A percentile compares a stretch with the other conserved stretches of the same genome.
Evolutionary conservation across 2,329 filamentous ascomycete genomes (phyloP).

Genomic region (Dendryphion nanum): DNA sequence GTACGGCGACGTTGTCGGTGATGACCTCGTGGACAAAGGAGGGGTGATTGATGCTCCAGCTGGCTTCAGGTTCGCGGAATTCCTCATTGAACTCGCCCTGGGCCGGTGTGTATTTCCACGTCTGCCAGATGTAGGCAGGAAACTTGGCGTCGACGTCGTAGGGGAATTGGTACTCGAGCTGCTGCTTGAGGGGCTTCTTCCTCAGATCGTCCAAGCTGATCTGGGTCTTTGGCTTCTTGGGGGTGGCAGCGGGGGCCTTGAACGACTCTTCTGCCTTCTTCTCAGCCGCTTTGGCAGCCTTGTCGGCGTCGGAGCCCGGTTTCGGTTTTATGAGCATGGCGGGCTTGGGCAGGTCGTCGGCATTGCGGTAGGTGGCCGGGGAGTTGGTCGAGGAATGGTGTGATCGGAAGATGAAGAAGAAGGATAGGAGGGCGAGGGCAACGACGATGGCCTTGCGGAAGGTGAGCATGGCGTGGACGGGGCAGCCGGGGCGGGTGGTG

Average conservation of each 20-base stretch:
- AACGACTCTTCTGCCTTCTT: conserved; percentile 22
- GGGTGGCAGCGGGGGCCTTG: conserved; percentile 24
- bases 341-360: conserved; percentile 36
- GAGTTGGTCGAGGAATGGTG: conserved; percentile 45
- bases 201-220: conserved; percentile 68
- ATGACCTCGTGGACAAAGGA: conserved; percentile 96
- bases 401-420: conserved; percentile 68
- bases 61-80: conserved; percentile 81
- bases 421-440: conserved; percentile 65
- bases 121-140: conserved; percentile 98
- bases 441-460: conserved; percentile 73
- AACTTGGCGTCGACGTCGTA: conserved; percentile 89
- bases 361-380: conserved; percentile 32
- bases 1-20: conserved; percentile 80
- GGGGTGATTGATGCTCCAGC: conserved; percentile 84
- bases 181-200: conserved; percentile 70
- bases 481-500: conserved; percentile 3
- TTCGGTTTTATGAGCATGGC: conserved; percentile 31
- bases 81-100: conserved; percentile 70
- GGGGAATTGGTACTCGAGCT: conserved; percentile 88
- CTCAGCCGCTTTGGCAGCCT: conserved; percentile 12
- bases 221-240: conserved; percentile 52
- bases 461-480: conserved; percentile 64
- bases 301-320: conserved; percentile 13
- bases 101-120: conserved; percentile 85